Evolutionary conservation across 2,329 filamentous ascomycete genomes (phyloP).

Genomic region (Dactylella cylindrospora): DNA sequence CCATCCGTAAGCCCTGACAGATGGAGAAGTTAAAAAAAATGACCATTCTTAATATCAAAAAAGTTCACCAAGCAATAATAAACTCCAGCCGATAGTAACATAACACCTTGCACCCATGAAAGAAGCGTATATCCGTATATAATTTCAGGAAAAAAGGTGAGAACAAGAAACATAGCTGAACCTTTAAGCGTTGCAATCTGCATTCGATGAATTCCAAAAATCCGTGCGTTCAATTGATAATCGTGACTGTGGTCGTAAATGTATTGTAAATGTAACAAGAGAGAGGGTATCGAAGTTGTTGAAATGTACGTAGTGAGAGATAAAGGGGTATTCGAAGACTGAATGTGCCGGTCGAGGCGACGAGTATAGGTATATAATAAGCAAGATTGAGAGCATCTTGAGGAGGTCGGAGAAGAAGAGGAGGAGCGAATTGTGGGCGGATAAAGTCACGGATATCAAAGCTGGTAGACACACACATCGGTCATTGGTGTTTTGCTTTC

Average conservation of each 20-base stretch:
- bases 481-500: constrained; percentile 26
- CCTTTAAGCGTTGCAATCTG: not conserved
- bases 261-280: not conserved
- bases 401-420: not conserved
- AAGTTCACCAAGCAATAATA: constrained; percentile 4
- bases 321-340: too few relatives aligned
- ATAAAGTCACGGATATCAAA: constrained; percentile 7
- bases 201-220: constrained; percentile 12
- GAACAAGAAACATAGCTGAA: not conserved
- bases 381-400: not conserved
- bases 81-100: constrained; percentile 6
- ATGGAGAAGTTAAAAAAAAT: not conserved
- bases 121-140: constrained; percentile 18
- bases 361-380: too few relatives aligned
- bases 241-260: too few relatives aligned
- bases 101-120: constrained; percentile 8
- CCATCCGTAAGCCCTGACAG: constrained; percentile 15
- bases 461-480: constrained; percentile 29
- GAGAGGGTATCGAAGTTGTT: constrained; percentile 7
- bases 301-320: constrained; percentile 2
- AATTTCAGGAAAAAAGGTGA: constrained; percentile 4
- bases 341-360: too few relatives aligned
- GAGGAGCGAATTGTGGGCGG: not conserved
- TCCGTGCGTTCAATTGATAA: too few relatives aligned
- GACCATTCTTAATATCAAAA: constrained; percentile 2